Evolutionary conservation across 2,329 filamentous ascomycete genomes (phyloP).

Genomic region (Bipolaris victoriae): DNA sequence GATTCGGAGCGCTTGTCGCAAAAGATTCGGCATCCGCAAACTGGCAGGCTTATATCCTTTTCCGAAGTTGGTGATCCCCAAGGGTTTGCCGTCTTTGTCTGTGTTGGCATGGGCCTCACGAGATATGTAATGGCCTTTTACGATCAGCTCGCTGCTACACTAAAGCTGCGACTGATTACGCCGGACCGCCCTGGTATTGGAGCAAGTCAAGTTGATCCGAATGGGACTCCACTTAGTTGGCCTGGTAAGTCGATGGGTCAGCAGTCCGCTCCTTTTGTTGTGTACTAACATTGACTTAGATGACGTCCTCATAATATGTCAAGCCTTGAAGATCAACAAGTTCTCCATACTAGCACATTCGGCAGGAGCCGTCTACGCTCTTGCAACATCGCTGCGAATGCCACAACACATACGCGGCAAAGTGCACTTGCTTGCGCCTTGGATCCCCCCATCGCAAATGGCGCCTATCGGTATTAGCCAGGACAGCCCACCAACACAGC

Average conservation of each 20-base stretch:
- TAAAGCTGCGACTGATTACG: constrained; percentile 89
- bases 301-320: constrained; percentile 93
- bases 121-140: constrained; percentile 97
- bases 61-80: constrained; percentile 94
- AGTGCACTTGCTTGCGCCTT: constrained; percentile 92
- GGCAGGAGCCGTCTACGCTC: constrained; percentile 94
- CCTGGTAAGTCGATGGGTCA: constrained; percentile 67
- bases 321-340: constrained; percentile 87
- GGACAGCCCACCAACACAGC: constrained; percentile 77
- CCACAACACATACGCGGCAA: constrained; percentile 93
- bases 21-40: constrained; percentile 84
- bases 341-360: constrained; percentile 97
- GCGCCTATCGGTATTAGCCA: constrained; percentile 65
- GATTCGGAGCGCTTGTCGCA: constrained; percentile 84
- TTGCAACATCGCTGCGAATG: constrained; percentile 93
- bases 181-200: constrained; percentile 93
- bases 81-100: constrained; percentile 92
- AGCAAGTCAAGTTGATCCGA: constrained; percentile 83
- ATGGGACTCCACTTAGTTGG: constrained; percentile 90
- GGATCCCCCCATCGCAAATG: constrained; percentile 82
- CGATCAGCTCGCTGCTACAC: constrained; percentile 86
- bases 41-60: constrained; percentile 87
- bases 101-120: constrained; percentile 96
- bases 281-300: constrained; percentile 51
- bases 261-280: constrained; percentile 47